phyloP scores from a whole-genome alignment of 2,329 filamentous ascomycete species.

The Scedosporium dehoogii region DNA sequence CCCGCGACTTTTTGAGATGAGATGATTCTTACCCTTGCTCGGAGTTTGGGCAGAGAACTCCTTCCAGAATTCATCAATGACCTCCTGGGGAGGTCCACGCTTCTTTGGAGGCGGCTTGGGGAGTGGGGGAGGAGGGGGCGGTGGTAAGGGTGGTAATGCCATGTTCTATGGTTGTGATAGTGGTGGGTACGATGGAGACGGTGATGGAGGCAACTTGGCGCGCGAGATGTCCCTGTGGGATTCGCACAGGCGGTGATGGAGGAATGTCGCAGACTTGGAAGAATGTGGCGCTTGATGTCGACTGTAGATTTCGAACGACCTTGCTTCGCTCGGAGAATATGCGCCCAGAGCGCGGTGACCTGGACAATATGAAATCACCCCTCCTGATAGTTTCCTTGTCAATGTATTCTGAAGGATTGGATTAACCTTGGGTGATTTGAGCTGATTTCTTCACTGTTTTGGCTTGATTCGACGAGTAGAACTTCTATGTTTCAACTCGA shows the following conservation, averaged over 20 bases:
- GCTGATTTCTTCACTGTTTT: too few species aligned
- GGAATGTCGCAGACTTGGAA: not conserved
- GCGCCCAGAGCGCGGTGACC: too few species aligned
- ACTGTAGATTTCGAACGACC: too few species aligned
- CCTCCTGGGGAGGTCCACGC: constrained; percentile 54
- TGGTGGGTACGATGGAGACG: not conserved
- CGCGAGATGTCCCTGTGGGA: not conserved
- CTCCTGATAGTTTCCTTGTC: too few species aligned
- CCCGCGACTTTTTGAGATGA: not conserved
- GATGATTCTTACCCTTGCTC: constrained; percentile 46
- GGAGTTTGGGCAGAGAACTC: constrained; percentile 62
- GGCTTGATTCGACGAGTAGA: too few species aligned
- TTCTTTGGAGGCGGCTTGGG: constrained; percentile 19
- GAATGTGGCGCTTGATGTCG: too few species aligned
- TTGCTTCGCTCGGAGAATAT: too few species aligned
- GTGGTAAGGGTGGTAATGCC: constrained; percentile 15
- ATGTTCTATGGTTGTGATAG: not conserved
- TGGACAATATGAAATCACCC: too few species aligned
- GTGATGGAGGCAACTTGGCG: not conserved
- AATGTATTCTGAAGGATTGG: too few species aligned
- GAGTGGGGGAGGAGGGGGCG: constrained; percentile 35
- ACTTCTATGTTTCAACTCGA: too few species aligned
- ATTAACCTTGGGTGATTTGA: too few species aligned
- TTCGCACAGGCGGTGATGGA: not conserved
- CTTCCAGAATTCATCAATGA: constrained; percentile 63